A percentile compares a stretch with the other conserved stretches of the same genome.
Conservation (phyloP, 2,329 filamentous ascomycete genomes). For the Calonectria pteridis region DNA sequence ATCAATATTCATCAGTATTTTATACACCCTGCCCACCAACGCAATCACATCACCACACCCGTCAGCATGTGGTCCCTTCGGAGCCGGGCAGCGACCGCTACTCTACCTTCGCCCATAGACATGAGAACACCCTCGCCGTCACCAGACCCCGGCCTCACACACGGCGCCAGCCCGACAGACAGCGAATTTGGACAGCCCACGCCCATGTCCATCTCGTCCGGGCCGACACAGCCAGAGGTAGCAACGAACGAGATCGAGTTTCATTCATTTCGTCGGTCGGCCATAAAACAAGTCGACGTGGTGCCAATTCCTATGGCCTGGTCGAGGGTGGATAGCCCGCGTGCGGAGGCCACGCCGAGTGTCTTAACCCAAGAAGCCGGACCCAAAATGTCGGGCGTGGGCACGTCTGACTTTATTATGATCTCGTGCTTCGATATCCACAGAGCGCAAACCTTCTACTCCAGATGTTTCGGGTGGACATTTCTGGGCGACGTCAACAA, state of each 20-base stretch:
- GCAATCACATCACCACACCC: not conserved
- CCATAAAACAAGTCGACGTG: conserved; percentile 1
- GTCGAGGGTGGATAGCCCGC: not conserved
- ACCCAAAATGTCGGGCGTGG: not conserved
- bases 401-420: conserved; percentile 38
- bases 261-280: conserved; percentile 3
- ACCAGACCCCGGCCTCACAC: not conserved
- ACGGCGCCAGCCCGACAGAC: not conserved
- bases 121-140: conserved; percentile 18
- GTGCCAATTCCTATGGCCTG: not conserved
- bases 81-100: not conserved
- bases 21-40: not conserved
- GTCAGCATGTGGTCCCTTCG: conserved; percentile 13
- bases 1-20: not conserved
- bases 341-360: not conserved
- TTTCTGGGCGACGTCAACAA: conserved; percentile 41
- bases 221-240: not conserved
- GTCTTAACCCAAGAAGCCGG: not conserved
- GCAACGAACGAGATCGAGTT: not conserved
- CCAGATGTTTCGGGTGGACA: conserved; percentile 40
- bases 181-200: conserved; percentile 6
- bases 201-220: conserved; percentile 2
- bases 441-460: conserved; percentile 40
- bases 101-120: not conserved
- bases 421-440: conserved; percentile 39